phyloP scores from a whole-genome alignment of 108 stramenopile species.

The Skeletonema costatum region DNA sequence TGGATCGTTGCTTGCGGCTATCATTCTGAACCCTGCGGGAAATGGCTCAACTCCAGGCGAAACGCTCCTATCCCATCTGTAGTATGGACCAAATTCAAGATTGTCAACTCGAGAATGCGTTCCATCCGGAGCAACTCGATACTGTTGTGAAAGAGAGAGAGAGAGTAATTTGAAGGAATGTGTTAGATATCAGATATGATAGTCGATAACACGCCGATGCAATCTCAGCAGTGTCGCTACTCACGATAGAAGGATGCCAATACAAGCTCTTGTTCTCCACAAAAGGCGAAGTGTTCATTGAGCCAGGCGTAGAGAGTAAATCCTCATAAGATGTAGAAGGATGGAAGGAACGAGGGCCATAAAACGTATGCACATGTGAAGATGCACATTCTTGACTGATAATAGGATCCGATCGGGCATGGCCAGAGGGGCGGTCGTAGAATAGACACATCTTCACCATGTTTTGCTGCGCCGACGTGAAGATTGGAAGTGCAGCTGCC shows the following conservation, averaged over 20 bases:
- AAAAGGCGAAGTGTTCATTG: slow-evolving; percentile 12
- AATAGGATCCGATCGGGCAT: slow-evolving; percentile 18
- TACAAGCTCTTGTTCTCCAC: slow-evolving; percentile 21
- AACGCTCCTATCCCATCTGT: slow-evolving; percentile 39
- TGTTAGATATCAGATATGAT: neutral
- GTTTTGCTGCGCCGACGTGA: neutral
- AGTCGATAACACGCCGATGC: too few species aligned
- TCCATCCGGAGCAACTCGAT: slow-evolving; percentile 5
- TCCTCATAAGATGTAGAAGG: slow-evolving; percentile 12
- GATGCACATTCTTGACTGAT: slow-evolving; percentile 10
- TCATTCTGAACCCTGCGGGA: slow-evolving; percentile 36
- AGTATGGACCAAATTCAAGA: slow-evolving; percentile 15
- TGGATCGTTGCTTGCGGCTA: slow-evolving; percentile 18
- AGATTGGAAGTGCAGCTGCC: neutral
- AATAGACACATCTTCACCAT: slow-evolving; percentile 16
- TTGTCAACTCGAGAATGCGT: neutral
- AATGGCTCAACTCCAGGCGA: slow-evolving; percentile 18
- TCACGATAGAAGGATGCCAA: slow-evolving; percentile 19
- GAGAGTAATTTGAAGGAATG: neutral
- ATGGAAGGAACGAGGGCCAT: slow-evolving; percentile 13
- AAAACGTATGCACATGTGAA: slow-evolving; percentile 19
- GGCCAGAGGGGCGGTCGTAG: slow-evolving; percentile 13
- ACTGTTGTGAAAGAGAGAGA: neutral
- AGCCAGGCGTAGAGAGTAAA: neutral
- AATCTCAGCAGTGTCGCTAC: neutral